A percentile compares a stretch with the other conserved stretches of the same genome.
Evolutionary conservation across 192 early-diverging fungal genomes (phyloP).

Genomic region (Backusella westeae): DNA sequence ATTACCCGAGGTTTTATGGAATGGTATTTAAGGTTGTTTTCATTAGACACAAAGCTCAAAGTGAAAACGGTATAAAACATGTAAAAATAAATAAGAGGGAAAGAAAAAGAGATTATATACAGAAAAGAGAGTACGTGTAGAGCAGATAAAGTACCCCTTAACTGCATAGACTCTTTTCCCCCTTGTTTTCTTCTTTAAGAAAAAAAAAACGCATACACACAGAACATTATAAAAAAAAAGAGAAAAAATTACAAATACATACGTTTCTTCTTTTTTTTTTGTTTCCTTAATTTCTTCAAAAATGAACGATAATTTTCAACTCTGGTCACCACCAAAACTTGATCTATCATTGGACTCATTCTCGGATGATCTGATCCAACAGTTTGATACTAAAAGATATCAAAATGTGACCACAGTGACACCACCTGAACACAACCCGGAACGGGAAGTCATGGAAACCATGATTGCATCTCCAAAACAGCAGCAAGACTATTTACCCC

Average conservation of each 20-base stretch:
- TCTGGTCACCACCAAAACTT: slow-evolving; percentile 12
- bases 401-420: neutral
- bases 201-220: neutral
- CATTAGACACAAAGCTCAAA: neutral
- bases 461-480: neutral
- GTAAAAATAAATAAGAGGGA: neutral
- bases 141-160: neutral
- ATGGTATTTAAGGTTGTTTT: neutral
- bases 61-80: neutral
- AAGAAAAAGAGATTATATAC: neutral
- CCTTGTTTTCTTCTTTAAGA: neutral
- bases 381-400: slow-evolving; percentile 1
- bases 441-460: neutral
- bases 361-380: slow-evolving; percentile 1
- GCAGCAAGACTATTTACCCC: neutral
- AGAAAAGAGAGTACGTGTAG: neutral
- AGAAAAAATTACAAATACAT: neutral
- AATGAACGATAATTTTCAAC: slow-evolving; percentile 1
- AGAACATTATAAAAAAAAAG: neutral
- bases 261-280: neutral
- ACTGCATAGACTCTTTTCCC: neutral
- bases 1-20: slow-evolving; percentile 21
- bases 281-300: neutral
- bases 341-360: slow-evolving; percentile 11
- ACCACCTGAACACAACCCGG: neutral